These are phyloP conservation scores for Schizothecium vesticola DNA, from an alignment of 495 filamentous ascomycete genomes.

Conservation along the genomic window DNA sequence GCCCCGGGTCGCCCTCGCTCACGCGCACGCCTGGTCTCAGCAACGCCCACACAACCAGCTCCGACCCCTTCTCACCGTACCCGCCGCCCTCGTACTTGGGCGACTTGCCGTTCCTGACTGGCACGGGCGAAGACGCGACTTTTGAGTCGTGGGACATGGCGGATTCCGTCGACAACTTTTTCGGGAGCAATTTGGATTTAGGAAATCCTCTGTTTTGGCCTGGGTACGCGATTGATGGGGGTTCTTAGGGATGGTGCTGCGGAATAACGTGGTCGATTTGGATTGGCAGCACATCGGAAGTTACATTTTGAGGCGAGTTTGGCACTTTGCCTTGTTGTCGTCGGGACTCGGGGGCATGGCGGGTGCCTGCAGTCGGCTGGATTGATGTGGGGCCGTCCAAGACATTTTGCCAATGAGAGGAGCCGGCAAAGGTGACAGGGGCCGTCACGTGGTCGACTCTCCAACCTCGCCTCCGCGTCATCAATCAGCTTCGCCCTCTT, in stretches of 20 bases:
- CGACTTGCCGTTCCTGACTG: not conserved
- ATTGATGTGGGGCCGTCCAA: not conserved
- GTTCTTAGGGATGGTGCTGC: not conserved
- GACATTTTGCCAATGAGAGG: not conserved
- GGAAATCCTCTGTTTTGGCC: slow-evolving; percentile 5
- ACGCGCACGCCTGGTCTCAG: not conserved
- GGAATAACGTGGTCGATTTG: not conserved
- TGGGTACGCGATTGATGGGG: slow-evolving; percentile 3
- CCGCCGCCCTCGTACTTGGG: not conserved
- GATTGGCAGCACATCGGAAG: not conserved
- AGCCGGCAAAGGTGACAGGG: not conserved
- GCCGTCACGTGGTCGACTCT: not conserved
- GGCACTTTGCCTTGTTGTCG: not conserved
- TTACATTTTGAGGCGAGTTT: not conserved
- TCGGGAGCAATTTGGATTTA: slow-evolving; percentile 11
- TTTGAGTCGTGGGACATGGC: slow-evolving; percentile 5
- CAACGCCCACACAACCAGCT: not conserved
- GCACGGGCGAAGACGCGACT: slow-evolving; percentile 1
- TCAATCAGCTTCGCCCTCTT: not conserved
- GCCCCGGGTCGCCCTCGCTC: not conserved
- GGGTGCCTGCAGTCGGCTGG: not conserved
- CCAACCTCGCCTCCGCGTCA: not conserved
- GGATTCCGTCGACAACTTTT: slow-evolving; percentile 8
- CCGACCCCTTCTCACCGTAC: not conserved
- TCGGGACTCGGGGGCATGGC: not conserved